These are phyloP conservation scores for Penicillium canescens DNA, from an alignment of 495 filamentous ascomycete genomes.

Conservation along the genomic window DNA sequence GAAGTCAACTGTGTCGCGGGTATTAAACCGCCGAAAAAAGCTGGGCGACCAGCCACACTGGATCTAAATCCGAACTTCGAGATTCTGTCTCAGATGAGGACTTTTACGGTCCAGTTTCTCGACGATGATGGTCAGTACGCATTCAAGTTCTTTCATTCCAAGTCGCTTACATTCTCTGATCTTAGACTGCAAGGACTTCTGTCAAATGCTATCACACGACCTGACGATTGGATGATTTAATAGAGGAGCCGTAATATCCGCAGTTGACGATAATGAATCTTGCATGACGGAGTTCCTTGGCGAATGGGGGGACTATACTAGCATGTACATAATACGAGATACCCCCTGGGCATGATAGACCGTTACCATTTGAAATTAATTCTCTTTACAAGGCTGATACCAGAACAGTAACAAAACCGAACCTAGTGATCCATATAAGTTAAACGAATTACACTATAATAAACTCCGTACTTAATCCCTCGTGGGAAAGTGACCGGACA, in stretches of 20 bases:
- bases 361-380: too few species aligned
- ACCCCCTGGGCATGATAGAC: neutral
- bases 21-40: constrained; percentile 42
- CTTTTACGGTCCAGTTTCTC: constrained; percentile 41
- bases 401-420: too few species aligned
- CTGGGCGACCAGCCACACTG: constrained; percentile 39
- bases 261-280: constrained; percentile 5
- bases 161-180: constrained; percentile 6
- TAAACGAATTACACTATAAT: too few species aligned
- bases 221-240: constrained; percentile 29
- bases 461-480: too few species aligned
- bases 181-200: constrained; percentile 24
- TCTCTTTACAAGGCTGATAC: neutral
- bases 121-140: constrained; percentile 42
- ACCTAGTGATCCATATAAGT: too few species aligned
- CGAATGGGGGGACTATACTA: neutral
- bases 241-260: neutral
- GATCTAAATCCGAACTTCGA: constrained; percentile 48
- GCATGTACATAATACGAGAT: constrained; percentile 6
- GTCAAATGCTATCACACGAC: constrained; percentile 28
- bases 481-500: neutral
- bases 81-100: constrained; percentile 42
- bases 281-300: constrained; percentile 24
- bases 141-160: neutral
- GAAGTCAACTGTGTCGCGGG: constrained; percentile 43